Evolutionary conservation across 805 yeast species (phyloP).

Genomic region (Jamesozyma piceae): DNA sequence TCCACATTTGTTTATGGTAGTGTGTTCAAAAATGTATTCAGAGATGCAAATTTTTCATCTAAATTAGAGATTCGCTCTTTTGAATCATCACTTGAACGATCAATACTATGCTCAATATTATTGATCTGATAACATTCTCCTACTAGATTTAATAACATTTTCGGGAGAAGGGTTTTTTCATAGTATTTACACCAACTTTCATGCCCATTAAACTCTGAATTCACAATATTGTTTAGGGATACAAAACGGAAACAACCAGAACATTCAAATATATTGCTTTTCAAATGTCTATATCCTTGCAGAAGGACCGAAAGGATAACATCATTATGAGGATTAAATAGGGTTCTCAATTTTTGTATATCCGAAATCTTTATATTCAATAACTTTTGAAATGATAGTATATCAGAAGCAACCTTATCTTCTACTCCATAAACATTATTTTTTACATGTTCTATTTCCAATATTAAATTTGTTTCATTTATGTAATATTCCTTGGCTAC

Average conservation of each 20-base stretch:
- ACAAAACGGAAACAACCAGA: conserved; percentile 13
- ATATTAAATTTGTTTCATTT: conserved; percentile 7
- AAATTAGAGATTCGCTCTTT: not conserved
- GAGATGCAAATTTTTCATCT: not conserved
- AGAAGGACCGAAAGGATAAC: not conserved
- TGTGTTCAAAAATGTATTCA: not conserved
- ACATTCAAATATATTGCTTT: conserved; percentile 3
- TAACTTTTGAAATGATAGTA: not conserved
- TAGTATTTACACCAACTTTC: conserved; percentile 17
- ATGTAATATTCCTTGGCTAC: conserved; percentile 11
- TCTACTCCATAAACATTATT: not conserved
- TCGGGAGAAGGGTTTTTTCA: conserved; percentile 7
- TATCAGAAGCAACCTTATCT: not conserved
- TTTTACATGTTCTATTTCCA: conserved; percentile 10
- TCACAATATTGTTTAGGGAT: conserved; percentile 3
- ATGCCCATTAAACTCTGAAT: conserved; percentile 10
- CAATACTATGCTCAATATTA: not conserved
- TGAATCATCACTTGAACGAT: not conserved
- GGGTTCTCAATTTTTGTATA: not conserved
- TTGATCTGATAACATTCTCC: not conserved
- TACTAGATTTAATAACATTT: conserved; percentile 5
- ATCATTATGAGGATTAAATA: not conserved
- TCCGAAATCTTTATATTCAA: not conserved
- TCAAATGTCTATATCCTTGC: not conserved
- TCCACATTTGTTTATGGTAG: no score